phyloP scores from a whole-genome alignment of 495 filamentous ascomycete species.

The Tuber borchii region DNA sequence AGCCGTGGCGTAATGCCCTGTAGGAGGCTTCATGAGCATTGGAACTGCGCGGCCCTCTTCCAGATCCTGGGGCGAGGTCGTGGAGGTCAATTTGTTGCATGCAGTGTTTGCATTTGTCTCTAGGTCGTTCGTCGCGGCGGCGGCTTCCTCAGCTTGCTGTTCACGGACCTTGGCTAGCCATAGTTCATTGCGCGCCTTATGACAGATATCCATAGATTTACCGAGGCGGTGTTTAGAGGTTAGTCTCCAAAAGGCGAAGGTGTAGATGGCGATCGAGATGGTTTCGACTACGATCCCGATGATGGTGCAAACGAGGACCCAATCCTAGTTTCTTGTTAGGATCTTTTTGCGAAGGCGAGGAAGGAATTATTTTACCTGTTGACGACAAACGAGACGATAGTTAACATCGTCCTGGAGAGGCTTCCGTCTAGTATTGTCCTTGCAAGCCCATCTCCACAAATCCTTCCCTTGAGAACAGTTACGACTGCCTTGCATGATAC shows the following conservation, averaged over 20 bases:
- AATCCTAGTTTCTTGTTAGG: slow-evolving; percentile 59
- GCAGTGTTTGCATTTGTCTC: slow-evolving; percentile 41
- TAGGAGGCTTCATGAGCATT: slow-evolving; percentile 27
- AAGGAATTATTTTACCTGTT: slow-evolving; percentile 57
- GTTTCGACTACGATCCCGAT: slow-evolving; percentile 93
- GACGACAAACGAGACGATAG: slow-evolving; percentile 88
- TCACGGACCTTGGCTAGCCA: slow-evolving; percentile 91
- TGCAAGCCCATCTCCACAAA: slow-evolving; percentile 95
- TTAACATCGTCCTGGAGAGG: slow-evolving; percentile 71
- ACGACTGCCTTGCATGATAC: slow-evolving; percentile 70
- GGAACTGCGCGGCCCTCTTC: slow-evolving; percentile 28
- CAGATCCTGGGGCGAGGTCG: slow-evolving; percentile 15
- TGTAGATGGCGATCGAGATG: slow-evolving; percentile 87
- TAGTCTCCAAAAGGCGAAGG: slow-evolving; percentile 89
- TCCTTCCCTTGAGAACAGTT: slow-evolving; percentile 68
- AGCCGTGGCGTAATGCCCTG: slow-evolving; percentile 27
- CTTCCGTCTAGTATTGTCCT: slow-evolving; percentile 69
- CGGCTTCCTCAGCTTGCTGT: slow-evolving; percentile 76
- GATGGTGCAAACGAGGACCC: slow-evolving; percentile 90
- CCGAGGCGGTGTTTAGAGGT: slow-evolving; percentile 88
- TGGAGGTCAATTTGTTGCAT: slow-evolving; percentile 34
- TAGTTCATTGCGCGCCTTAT: slow-evolving; percentile 84
- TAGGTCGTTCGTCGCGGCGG: slow-evolving; percentile 4
- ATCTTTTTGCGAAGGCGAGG: not conserved
- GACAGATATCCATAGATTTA: slow-evolving; percentile 93